Conservation (phyloP, 495 filamentous ascomycete genomes). For the Penicillium canariense region DNA sequence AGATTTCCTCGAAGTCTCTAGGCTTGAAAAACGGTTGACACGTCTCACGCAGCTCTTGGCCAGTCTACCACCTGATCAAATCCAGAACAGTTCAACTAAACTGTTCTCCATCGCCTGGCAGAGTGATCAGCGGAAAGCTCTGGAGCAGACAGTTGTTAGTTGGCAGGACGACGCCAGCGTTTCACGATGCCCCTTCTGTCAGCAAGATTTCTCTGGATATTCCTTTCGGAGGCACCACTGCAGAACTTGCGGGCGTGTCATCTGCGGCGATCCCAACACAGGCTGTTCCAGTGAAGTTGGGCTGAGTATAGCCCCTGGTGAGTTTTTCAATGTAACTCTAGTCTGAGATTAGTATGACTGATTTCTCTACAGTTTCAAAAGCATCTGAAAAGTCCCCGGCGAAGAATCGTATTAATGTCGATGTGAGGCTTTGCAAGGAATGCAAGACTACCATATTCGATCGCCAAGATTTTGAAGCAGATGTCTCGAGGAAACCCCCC, state of each 20-base stretch:
- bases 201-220: constrained; percentile 89
- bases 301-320: constrained; percentile 71
- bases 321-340: constrained; percentile 26
- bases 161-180: constrained; percentile 94
- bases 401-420: constrained; percentile 59
- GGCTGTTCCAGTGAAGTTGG: constrained; percentile 82
- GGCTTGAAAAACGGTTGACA: constrained; percentile 87
- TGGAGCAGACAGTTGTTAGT: constrained; percentile 88
- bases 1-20: constrained; percentile 76
- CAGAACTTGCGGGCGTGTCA: constrained; percentile 85
- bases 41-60: constrained; percentile 83
- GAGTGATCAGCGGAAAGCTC: constrained; percentile 64
- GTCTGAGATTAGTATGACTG: constrained; percentile 11
- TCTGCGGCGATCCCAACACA: constrained; percentile 83
- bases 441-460: constrained; percentile 84
- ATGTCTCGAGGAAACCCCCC: constrained; percentile 64
- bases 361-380: constrained; percentile 39
- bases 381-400: constrained; percentile 58
- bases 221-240: constrained; percentile 92
- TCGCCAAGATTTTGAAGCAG: constrained; percentile 74
- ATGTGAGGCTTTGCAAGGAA: constrained; percentile 87
- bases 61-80: constrained; percentile 62
- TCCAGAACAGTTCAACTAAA: constrained; percentile 44
- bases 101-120: constrained; percentile 59
- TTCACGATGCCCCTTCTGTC: constrained; percentile 81